Evolutionary conservation across 2,329 filamentous ascomycete species (phyloP), one percentile per base, ranked within the genome.

Genomic region (Fusarium sp.): DNA sequence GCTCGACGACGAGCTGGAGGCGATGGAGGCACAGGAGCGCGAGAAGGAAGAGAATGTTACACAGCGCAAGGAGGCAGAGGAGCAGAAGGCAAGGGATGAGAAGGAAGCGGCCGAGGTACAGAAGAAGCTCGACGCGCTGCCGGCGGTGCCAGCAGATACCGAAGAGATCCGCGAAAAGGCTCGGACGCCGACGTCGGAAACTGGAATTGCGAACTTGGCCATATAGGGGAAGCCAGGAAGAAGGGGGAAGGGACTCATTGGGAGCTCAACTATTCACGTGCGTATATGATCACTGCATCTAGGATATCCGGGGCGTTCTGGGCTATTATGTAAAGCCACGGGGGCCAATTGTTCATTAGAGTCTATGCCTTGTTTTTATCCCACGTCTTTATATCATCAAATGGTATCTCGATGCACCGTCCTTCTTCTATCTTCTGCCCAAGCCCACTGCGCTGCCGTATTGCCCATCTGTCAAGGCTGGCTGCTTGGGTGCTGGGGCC

Each of bases 1-100:
- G 81, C 90, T 98, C 65, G 95, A 98, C 76, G 93, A 96, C 69
- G 96, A 98, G 84, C 88, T 98, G 56, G 93, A 93, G 75, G 92
- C 88, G 5, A 85, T 99, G 84, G 92, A 95, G 83, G 85, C 81
- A 37, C 87, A 90, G 74, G 89, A 91, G 76, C 83, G 80, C 73
- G 85, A 85, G 78, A 88, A 89, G 79, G 87, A 90, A 67, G 85
- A 86, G 68, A 84, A 85, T 68, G 83, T 82, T 41, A 87, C 89
- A 73, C 87, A 85, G 29, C 82, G 81, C 48, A 83, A 81, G 69
- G 84, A 85, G 73, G 84, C 84, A 50, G 72, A 76, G 78, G 83
- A 78, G 76, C 70, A 69, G 64, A 79, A 86, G 77, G 85, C 84
- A 58, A 81, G 78, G 64, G 83, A 87, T 65, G 86, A 83, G 31